These are phyloP conservation scores for Bifiguratus adelaidae DNA, from an alignment of 192 early-diverging fungal species.

Conservation along the genomic window DNA sequence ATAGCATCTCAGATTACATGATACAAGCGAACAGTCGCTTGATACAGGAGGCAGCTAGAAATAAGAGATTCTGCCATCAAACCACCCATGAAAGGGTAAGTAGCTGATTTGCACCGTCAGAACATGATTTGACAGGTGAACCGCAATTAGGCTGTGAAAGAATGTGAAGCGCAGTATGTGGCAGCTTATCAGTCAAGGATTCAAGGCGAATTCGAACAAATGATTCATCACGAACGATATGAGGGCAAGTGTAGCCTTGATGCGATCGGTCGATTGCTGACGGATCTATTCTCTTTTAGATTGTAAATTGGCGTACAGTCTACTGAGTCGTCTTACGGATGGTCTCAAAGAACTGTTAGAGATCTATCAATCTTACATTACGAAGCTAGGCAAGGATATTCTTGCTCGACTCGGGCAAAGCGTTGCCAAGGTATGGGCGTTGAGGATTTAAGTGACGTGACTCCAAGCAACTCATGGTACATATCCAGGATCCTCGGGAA, in stretches of 20 bases:
- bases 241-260: slow-evolving; percentile 31
- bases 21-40: slow-evolving; percentile 25
- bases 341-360: slow-evolving; percentile 48
- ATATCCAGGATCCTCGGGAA: slow-evolving; percentile 53
- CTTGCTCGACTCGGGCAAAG: slow-evolving; percentile 28
- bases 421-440: slow-evolving; percentile 31
- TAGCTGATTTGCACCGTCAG: not conserved
- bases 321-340: slow-evolving; percentile 52
- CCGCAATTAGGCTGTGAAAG: slow-evolving; percentile 39
- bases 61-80: slow-evolving; percentile 46
- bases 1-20: slow-evolving; percentile 64
- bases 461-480: not conserved
- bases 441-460: not conserved
- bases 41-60: slow-evolving; percentile 49
- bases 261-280: not conserved
- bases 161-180: slow-evolving; percentile 69
- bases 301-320: slow-evolving; percentile 49
- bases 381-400: slow-evolving; percentile 39
- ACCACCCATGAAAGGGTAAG: slow-evolving; percentile 56
- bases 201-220: slow-evolving; percentile 53
- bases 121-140: not conserved
- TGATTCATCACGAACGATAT: slow-evolving; percentile 51
- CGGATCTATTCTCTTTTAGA: slow-evolving; percentile 25
- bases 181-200: slow-evolving; percentile 50
- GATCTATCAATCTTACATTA: slow-evolving; percentile 56